Conservation (phyloP, 2,329 filamentous ascomycete species). For the Beauveria sp. region DNA sequence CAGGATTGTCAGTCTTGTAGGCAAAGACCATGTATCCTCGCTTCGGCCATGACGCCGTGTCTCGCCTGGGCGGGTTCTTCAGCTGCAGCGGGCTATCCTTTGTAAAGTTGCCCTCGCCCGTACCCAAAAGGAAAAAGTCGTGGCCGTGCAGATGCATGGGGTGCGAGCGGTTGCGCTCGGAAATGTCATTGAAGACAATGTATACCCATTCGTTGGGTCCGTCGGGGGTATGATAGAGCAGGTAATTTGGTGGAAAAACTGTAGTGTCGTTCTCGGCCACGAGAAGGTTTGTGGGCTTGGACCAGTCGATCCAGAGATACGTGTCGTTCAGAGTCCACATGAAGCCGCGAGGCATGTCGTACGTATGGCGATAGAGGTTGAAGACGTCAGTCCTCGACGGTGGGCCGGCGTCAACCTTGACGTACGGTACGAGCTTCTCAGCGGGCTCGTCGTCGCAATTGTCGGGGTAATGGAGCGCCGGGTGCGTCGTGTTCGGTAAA, state of each 20-base stretch:
- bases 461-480: background rate
- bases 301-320: background rate
- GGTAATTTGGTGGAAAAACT: background rate
- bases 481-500: background rate
- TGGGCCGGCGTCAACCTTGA: background rate
- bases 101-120: slow-evolving; percentile 11
- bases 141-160: slow-evolving; percentile 20
- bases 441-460: background rate
- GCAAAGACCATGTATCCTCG: slow-evolving; percentile 40
- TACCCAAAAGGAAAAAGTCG: slow-evolving; percentile 16
- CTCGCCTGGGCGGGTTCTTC: slow-evolving; percentile 42
- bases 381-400: background rate
- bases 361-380: background rate
- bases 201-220: slow-evolving; percentile 14
- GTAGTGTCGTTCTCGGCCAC: background rate
- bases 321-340: background rate
- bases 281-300: background rate
- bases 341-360: background rate
- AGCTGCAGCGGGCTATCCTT: background rate
- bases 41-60: slow-evolving; percentile 40
- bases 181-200: slow-evolving; percentile 13
- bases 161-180: slow-evolving; percentile 13
- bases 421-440: background rate
- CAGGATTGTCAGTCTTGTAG: slow-evolving; percentile 31
- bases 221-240: background rate